Conservation (phyloP, 805 yeast genomes). For the Ogataea nakhonphanomensis region DNA sequence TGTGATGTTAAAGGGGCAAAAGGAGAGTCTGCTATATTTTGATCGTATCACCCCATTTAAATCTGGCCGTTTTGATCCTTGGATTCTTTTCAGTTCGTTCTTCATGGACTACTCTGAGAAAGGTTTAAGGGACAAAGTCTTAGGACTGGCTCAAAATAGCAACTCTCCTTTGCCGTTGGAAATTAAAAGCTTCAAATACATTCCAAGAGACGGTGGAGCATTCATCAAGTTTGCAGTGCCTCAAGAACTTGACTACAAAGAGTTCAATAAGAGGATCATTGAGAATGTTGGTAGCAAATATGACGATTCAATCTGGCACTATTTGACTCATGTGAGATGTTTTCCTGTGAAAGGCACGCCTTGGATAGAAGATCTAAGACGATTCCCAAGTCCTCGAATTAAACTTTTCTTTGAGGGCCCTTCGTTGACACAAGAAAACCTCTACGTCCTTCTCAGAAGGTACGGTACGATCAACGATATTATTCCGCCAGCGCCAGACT, state of each 20-base stretch:
- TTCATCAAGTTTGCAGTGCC: constrained; percentile 77
- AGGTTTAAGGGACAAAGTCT: constrained; percentile 28
- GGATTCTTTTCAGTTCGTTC: constrained; percentile 40
- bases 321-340: constrained; percentile 49
- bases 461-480: constrained; percentile 84
- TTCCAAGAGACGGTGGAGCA: constrained; percentile 88
- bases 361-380: constrained; percentile 90
- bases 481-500: constrained; percentile 47
- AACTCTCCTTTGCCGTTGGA: constrained; percentile 30
- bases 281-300: constrained; percentile 32
- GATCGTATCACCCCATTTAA: constrained; percentile 49
- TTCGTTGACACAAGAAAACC: constrained; percentile 67
- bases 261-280: constrained; percentile 48
- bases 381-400: constrained; percentile 65
- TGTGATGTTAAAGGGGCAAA: constrained; percentile 46
- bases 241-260: constrained; percentile 43
- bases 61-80: constrained; percentile 42
- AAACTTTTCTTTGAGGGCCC: constrained; percentile 75
- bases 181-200: constrained; percentile 61
- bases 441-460: constrained; percentile 78
- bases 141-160: constrained; percentile 37
- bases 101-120: constrained; percentile 38
- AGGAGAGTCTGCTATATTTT: constrained; percentile 53
- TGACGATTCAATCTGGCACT: constrained; percentile 35
- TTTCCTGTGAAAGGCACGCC: constrained; percentile 87